Evolutionary conservation across 352 stramenopile genomes (phyloP), one percentile per base, ranked within the genome.

Genomic region (Thraustochytrium striatum): DNA sequence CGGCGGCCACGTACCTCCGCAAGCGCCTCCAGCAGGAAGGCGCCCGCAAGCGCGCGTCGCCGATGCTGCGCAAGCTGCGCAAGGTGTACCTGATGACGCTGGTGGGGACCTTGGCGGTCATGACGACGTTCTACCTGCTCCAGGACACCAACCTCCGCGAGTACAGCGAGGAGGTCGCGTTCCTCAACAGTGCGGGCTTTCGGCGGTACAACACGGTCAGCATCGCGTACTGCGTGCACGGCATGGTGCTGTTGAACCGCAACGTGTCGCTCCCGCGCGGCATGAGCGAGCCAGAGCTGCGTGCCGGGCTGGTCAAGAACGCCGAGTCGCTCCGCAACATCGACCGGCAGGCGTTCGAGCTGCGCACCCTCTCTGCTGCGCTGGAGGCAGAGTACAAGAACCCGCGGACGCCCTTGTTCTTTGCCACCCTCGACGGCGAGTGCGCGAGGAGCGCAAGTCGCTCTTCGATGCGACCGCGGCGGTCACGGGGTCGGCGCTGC

Each of bases 391-490:
- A 28, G 1, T 79, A 79, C 36, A 39, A 2, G n/a, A n/a, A n/a
- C n/a, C n/a, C n/a, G n/a, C n/a, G n/a, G n/a, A n/a, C n/a, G n/a
- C n/a, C n/a, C n/a, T n/a, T n/a, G n/a, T n/a, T n/a, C n/a, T n/a
- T n/a, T n/a, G n/a, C n/a, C n/a, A n/a, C n/a, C n/a, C n/a, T n/a
- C n/a, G n/a, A n/a, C n/a, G n/a, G n/a, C n/a, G n/a, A n/a, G n/a
- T n/a, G n/a, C n/a, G n/a, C n/a, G n/a, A n/a, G n/a, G 8, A 21
- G 0, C n/a, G 5, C 1, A 5, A 75, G 44, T 61, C 69, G 7
- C 39, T 79, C 11, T 79, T 79, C 32, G 69, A 79, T 9, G 69
- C 69, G n/a, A 69, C 69, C 11, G 72, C 69, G 13, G 35, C 32
- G 3, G 11, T 79, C 7, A 30, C 36, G 2, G 36, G 69, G 5